Base-by-base conservation (phyloP, 495 filamentous ascomycete species). In the Paragyromitra xinjiangensis region DNA sequence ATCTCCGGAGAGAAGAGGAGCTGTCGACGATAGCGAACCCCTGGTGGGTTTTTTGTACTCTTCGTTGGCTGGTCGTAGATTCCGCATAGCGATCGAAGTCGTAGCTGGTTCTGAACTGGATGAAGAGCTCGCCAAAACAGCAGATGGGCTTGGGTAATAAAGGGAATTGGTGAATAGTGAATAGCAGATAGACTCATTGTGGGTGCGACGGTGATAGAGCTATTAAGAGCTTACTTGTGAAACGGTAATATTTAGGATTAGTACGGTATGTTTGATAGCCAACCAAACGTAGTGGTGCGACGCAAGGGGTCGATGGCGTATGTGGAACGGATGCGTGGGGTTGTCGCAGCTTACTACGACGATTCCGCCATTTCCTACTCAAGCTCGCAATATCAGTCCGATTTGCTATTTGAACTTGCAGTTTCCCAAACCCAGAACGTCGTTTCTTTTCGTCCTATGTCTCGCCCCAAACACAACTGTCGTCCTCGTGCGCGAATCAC, bases 311-410 rank as follows among this genome's bases (percentile, higher is more conserved):
- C 53, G 58, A 64, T 76, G 67, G 73, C 68, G 68, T 58, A 51
- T 67, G 26, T 61, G 8, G 39, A 19, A 45, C n/a, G 24, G 44
- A 50, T n/a, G 73, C 56, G 42, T 53, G 73, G 73, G 40, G 45
- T 19, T 44, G 69, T 77, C 64, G 74, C 74, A 64, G 51, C 37
- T n/a, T 24, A 12, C 34, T 42, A 42, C 8, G 44, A 5, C 12
- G 42, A 73, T 77, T 73, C 42, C 74, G 61, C 29, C 74, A 77
- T 73, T 58, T 40, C 39, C 22, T 29, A 39, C 40, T 55, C n/a
- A 48, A 73, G 51, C 69, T 77, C 74, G 69, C 61, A 50, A 73
- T 77, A 59, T 19, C 50, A 66, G 74, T 59, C 69, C 51, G 4
- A 40, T 73, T 77, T 73, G 42, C 69, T 77, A 77, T 65, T 53